phyloP scores from a whole-genome alignment of 352 stramenopile genomes.

The Phytophthora podocarpi region DNA sequence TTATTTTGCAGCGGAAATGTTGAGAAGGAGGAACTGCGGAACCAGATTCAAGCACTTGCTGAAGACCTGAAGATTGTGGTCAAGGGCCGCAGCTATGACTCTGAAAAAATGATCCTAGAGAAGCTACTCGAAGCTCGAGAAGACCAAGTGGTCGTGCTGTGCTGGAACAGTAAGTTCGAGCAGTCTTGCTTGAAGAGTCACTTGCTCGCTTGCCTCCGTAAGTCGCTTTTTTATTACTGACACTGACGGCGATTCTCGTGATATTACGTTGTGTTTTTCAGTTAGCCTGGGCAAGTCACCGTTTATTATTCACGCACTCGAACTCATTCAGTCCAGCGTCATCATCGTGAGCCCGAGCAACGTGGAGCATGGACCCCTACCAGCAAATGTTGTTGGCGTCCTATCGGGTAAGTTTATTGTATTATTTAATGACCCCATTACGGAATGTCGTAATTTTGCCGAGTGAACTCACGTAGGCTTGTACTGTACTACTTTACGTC shows the following conservation, averaged over 20 bases:
- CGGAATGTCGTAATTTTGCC: not conserved
- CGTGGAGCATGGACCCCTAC: slow-evolving; percentile 36
- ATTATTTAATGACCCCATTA: too few species aligned
- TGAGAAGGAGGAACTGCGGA: slow-evolving; percentile 8
- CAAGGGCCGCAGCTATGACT: slow-evolving; percentile 12
- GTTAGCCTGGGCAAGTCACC: slow-evolving; percentile 32
- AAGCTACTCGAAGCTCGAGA: slow-evolving; percentile 17
- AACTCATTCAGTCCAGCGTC: slow-evolving; percentile 24
- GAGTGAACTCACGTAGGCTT: not conserved
- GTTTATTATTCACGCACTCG: slow-evolving; percentile 29
- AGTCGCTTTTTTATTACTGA: not conserved
- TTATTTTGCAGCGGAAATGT: slow-evolving; percentile 20
- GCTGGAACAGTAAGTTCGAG: slow-evolving; percentile 36
- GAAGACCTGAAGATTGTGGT: slow-evolving; percentile 21
- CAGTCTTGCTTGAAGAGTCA: not conserved
- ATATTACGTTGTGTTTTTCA: slow-evolving; percentile 3
- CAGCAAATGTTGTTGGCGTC: slow-evolving; percentile 35
- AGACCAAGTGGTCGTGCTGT: slow-evolving; percentile 42
- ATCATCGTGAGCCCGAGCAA: slow-evolving; percentile 35
- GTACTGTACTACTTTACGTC: not conserved
- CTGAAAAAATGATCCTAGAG: slow-evolving; percentile 23
- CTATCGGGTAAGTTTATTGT: slow-evolving; percentile 27
- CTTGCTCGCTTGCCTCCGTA: not conserved
- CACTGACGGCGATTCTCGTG: not conserved
- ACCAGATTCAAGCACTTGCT: slow-evolving; percentile 16